Conservation (phyloP, 305 asterid species). For the Solanum aculeatissimum region DNA sequence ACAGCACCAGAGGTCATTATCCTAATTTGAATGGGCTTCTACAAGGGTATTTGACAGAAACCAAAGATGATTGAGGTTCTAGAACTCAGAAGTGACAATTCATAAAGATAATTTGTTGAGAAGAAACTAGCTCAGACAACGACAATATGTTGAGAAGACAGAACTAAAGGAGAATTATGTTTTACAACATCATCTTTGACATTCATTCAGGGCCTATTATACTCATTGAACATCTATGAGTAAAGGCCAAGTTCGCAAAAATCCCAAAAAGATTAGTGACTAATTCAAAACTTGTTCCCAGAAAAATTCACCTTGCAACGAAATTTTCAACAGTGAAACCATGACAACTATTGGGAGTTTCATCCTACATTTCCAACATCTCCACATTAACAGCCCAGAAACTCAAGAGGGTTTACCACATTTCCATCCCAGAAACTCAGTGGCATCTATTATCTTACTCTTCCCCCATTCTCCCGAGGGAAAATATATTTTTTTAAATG, state of each 20-base stretch:
- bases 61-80: neutral
- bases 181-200: neutral
- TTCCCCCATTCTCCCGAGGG: neutral
- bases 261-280: neutral
- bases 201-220: neutral
- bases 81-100: neutral
- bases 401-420: neutral
- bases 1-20: neutral
- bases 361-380: neutral
- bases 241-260: neutral
- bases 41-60: neutral
- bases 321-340: neutral
- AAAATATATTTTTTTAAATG: no score
- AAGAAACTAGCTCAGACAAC: neutral
- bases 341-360: neutral
- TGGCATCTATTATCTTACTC: neutral
- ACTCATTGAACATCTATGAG: neutral
- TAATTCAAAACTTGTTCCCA: neutral
- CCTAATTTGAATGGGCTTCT: neutral
- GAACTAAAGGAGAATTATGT: neutral
- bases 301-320: neutral
- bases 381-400: neutral
- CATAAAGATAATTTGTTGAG: neutral
- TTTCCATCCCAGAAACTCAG: neutral
- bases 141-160: neutral